Conservation (phyloP, 148 eudicot species). For the Polygonum aviculare region DNA sequence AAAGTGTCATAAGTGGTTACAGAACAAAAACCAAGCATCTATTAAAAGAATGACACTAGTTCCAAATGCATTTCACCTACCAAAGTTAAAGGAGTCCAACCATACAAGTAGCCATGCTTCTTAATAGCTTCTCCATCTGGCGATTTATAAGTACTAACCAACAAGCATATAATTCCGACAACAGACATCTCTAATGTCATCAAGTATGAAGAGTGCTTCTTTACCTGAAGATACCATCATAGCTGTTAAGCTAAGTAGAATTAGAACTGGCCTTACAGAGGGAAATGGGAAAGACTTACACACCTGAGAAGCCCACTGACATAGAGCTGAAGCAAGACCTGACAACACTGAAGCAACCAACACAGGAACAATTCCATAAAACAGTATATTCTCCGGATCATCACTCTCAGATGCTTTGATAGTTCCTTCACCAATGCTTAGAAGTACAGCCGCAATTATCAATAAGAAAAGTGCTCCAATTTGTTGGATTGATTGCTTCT, state of each 20-base stretch:
- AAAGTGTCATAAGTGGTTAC: background rate
- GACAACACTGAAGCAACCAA: slow-evolving; percentile 89
- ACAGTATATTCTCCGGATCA: slow-evolving; percentile 62
- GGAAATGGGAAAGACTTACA: slow-evolving; percentile 14
- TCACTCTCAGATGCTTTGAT: slow-evolving; percentile 52
- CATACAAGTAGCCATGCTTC: slow-evolving; percentile 65
- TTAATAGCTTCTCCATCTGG: slow-evolving; percentile 89
- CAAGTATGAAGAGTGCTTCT: slow-evolving; percentile 84
- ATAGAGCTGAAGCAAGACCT: slow-evolving; percentile 89
- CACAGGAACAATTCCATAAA: slow-evolving; percentile 80
- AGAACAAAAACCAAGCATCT: background rate
- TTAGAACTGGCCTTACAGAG: background rate
- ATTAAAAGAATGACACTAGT: background rate
- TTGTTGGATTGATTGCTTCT: slow-evolving; percentile 88
- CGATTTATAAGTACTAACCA: slow-evolving; percentile 74
- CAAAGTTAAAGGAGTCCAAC: slow-evolving; percentile 75
- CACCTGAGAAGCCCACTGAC: slow-evolving; percentile 99
- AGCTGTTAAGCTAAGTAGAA: background rate
- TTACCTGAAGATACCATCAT: slow-evolving; percentile 40
- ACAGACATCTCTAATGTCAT: slow-evolving; percentile 98
- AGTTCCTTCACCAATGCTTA: slow-evolving; percentile 92
- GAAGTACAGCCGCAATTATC: slow-evolving; percentile 83
- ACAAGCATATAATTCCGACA: slow-evolving; percentile 71
- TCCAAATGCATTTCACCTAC: slow-evolving; percentile 25
- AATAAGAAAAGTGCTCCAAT: slow-evolving; percentile 85